Percentiles rank a stretch among this genome's conserved stretches.
These are phyloP conservation scores for Thraustochytrium striatum DNA, from an alignment of 352 stramenopile genomes.

Conservation along the genomic window DNA sequence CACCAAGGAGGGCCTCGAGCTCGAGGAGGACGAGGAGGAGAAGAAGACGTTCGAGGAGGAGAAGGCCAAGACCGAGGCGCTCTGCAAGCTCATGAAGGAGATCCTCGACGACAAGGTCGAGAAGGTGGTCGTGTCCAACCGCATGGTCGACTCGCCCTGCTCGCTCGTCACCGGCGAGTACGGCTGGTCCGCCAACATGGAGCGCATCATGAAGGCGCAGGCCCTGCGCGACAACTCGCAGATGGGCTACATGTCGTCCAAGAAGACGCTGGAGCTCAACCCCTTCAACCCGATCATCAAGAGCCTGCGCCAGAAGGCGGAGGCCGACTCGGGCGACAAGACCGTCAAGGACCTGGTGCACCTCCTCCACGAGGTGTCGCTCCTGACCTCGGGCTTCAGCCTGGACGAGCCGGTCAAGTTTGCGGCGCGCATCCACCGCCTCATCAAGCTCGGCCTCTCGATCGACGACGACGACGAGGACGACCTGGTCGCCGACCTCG, in stretches of 20 bases:
- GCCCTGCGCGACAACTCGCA: constrained; percentile 94
- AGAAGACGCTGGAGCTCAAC: constrained; percentile 99
- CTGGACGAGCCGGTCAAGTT: constrained; percentile 99
- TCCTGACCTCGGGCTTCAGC: constrained; percentile 97
- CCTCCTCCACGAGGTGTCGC: constrained; percentile 97
- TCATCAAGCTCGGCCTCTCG: constrained; percentile 97
- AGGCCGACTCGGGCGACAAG: constrained; percentile 98
- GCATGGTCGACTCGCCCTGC: constrained; percentile 96
- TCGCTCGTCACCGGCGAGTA: constrained; percentile 98
- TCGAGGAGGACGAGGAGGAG: constrained; percentile 81
- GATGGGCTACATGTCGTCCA: constrained; percentile 96
- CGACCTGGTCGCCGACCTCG: constrained; percentile 84
- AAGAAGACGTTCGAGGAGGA: constrained; percentile 98
- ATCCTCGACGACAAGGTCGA: constrained; percentile 99
- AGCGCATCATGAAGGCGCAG: constrained; percentile 99
- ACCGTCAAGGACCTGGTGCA: constrained; percentile 99
- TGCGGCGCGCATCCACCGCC: constrained; percentile 95
- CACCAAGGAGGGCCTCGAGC: constrained; percentile 74
- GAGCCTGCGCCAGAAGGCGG: constrained; percentile 94
- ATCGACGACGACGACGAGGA: constrained; percentile 96
- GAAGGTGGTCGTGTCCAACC: constrained; percentile 98
- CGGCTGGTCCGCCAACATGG: constrained; percentile 99
- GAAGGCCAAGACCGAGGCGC: constrained; percentile 88
- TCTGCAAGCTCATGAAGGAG: constrained; percentile 99
- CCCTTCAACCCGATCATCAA: constrained; percentile 96